Evolutionary conservation across 1,284 basidiomycete genomes (phyloP).

Genomic region (Heterobasidion parviporum): DNA sequence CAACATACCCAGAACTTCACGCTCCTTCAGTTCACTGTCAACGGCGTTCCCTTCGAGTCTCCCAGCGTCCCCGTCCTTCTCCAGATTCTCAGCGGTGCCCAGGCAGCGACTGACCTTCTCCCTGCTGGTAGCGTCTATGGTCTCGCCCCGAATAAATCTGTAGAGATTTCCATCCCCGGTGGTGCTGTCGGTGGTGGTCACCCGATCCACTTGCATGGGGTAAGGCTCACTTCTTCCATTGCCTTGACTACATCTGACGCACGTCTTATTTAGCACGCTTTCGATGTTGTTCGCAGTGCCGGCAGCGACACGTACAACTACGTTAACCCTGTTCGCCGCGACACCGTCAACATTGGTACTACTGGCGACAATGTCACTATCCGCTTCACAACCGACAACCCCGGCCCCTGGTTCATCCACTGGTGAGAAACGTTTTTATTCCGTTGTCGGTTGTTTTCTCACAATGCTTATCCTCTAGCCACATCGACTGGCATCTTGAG

Average conservation of each 20-base stretch:
- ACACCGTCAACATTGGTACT: conserved; percentile 18
- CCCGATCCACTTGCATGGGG: conserved; percentile 32
- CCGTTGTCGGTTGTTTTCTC: not conserved
- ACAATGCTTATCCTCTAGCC: not conserved
- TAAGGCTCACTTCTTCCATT: conserved; percentile 7
- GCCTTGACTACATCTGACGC: not conserved
- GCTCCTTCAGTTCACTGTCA: conserved; percentile 15
- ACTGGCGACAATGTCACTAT: conserved; percentile 19
- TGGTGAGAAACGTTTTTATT: not conserved
- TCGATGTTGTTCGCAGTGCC: conserved; percentile 20
- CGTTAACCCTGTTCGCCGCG: conserved; percentile 25
- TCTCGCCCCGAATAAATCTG: conserved; percentile 21
- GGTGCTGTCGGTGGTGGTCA: conserved; percentile 20
- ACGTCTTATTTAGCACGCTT: conserved; percentile 14
- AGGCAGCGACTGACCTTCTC: conserved; percentile 19
- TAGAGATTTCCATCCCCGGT: conserved; percentile 27
- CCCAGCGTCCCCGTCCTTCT: conserved; percentile 27
- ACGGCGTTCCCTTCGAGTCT: conserved; percentile 16
- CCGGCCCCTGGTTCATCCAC: conserved; percentile 32
- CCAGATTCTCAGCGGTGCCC: conserved; percentile 27
- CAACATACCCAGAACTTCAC: not conserved
- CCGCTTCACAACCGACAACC: conserved; percentile 31
- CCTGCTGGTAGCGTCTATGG: conserved; percentile 22
- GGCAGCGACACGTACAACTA: conserved; percentile 25
- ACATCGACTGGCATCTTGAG: conserved; percentile 4